Percentiles rank a stretch among this genome's conserved stretches.
These are phyloP conservation scores for Mortierella hygrophila DNA, from an alignment of 192 early-diverging fungal genomes.

Conservation along the genomic window DNA sequence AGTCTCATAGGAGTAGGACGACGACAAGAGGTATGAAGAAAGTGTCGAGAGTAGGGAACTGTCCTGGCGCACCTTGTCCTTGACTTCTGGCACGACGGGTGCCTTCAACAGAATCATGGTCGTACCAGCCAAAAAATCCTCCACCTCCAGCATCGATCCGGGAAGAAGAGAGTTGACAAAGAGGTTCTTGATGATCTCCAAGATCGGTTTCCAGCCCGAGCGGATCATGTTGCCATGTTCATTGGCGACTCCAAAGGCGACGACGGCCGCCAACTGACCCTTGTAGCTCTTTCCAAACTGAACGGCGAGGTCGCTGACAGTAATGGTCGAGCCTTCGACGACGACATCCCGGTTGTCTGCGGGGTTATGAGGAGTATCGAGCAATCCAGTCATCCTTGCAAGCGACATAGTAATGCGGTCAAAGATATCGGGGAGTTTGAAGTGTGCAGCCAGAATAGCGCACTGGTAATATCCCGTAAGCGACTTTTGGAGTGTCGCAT, in stretches of 20 bases:
- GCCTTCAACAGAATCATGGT: conserved; percentile 75
- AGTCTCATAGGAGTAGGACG: conserved; percentile 66
- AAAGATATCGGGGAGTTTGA: conserved; percentile 79
- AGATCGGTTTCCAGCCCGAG: conserved; percentile 78
- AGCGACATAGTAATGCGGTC: conserved; percentile 84
- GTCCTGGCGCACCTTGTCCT: conserved; percentile 64
- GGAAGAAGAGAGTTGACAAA: conserved; percentile 85
- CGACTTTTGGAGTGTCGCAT: conserved; percentile 82
- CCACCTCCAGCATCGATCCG: conserved; percentile 71
- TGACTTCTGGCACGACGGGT: conserved; percentile 46
- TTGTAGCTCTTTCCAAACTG: conserved; percentile 92
- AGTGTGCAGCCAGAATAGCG: conserved; percentile 78
- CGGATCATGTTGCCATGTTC: conserved; percentile 79
- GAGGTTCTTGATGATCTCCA: conserved; percentile 80
- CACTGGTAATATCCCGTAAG: conserved; percentile 84
- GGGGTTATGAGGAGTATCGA: conserved; percentile 63
- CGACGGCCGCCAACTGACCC: conserved; percentile 90
- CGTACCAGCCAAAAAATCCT: conserved; percentile 80
- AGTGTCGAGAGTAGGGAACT: conserved; percentile 82
- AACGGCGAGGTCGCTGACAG: conserved; percentile 75
- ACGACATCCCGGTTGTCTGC: conserved; percentile 63
- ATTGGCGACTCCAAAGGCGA: conserved; percentile 83
- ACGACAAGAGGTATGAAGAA: conserved; percentile 79
- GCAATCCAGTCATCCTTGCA: conserved; percentile 80
- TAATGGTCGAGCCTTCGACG: conserved; percentile 59